Evolutionary conservation across 2,329 filamentous ascomycete genomes (phyloP).

Genomic region (Claviceps digitariae): DNA sequence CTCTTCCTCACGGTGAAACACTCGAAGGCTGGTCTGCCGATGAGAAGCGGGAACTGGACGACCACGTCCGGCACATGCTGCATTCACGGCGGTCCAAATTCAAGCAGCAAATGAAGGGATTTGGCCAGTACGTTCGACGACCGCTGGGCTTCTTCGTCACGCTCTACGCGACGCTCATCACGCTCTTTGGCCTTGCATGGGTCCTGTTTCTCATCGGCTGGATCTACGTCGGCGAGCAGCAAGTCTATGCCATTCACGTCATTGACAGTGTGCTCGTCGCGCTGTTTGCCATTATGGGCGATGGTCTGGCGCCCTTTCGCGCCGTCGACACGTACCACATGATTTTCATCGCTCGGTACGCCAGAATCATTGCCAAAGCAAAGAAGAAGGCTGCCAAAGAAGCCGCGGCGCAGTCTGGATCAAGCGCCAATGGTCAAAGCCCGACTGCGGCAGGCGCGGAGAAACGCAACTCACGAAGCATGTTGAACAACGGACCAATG

Average conservation of each 20-base stretch:
- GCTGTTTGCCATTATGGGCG: slow-evolving; percentile 57
- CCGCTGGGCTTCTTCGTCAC: slow-evolving; percentile 76
- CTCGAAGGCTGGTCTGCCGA: slow-evolving; percentile 62
- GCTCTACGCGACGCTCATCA: slow-evolving; percentile 70
- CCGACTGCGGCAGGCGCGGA: background rate
- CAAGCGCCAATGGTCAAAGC: background rate
- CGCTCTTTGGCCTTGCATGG: slow-evolving; percentile 75
- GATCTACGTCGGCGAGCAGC: slow-evolving; percentile 66
- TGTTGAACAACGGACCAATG: background rate
- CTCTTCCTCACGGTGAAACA: slow-evolving; percentile 59
- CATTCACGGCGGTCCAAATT: slow-evolving; percentile 70
- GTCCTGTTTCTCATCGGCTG: slow-evolving; percentile 84
- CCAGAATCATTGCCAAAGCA: slow-evolving; percentile 23
- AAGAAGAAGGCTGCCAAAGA: slow-evolving; percentile 22
- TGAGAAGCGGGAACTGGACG: slow-evolving; percentile 66
- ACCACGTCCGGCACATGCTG: slow-evolving; percentile 77
- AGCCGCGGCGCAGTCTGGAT: background rate
- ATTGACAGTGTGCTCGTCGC: slow-evolving; percentile 61
- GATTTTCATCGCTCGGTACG: slow-evolving; percentile 64
- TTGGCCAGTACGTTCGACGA: slow-evolving; percentile 62
- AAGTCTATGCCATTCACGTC: slow-evolving; percentile 55
- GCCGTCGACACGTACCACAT: slow-evolving; percentile 78
- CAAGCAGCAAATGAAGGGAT: slow-evolving; percentile 67
- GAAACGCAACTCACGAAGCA: background rate
- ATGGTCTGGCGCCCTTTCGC: slow-evolving; percentile 61